Evolutionary conservation across 164 flowering plant species (phyloP).

Genomic region (Annona squamosa): DNA sequence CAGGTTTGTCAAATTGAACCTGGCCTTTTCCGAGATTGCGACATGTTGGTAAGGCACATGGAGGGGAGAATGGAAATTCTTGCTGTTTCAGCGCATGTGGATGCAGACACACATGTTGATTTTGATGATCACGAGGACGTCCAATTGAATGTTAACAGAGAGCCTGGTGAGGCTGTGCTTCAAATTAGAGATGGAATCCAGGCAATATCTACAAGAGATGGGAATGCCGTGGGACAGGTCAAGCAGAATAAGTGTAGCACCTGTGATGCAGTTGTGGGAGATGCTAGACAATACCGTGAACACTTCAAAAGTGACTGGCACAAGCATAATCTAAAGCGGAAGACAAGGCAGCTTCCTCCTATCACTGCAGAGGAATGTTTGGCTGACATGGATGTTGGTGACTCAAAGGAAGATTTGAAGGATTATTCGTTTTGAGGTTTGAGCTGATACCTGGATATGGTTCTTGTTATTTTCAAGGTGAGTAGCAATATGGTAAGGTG

Average conservation of each 20-base stretch:
- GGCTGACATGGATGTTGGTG: constrained; percentile 58
- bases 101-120: constrained; percentile 63
- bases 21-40: constrained; percentile 65
- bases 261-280: constrained; percentile 72
- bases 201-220: constrained; percentile 31
- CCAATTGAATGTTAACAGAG: constrained; percentile 24
- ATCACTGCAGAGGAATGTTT: constrained; percentile 73
- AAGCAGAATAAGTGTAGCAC: constrained; percentile 82
- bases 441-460: neutral
- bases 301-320: constrained; percentile 97
- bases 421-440: constrained; percentile 76
- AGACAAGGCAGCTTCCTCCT: constrained; percentile 85
- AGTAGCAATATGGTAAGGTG: no score
- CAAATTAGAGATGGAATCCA: constrained; percentile 45
- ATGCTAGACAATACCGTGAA: constrained; percentile 69
- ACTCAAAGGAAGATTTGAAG: constrained; percentile 55
- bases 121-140: constrained; percentile 55
- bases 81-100: constrained; percentile 70
- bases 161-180: constrained; percentile 25
- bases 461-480: no score
- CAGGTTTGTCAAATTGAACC: constrained; percentile 94
- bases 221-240: constrained; percentile 30
- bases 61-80: constrained; percentile 84
- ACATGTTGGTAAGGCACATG: constrained; percentile 52
- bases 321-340: constrained; percentile 82